Evolutionary conservation across 768 basidiomycete species (phyloP).

Genomic region (Lactifluus echinatus): DNA sequence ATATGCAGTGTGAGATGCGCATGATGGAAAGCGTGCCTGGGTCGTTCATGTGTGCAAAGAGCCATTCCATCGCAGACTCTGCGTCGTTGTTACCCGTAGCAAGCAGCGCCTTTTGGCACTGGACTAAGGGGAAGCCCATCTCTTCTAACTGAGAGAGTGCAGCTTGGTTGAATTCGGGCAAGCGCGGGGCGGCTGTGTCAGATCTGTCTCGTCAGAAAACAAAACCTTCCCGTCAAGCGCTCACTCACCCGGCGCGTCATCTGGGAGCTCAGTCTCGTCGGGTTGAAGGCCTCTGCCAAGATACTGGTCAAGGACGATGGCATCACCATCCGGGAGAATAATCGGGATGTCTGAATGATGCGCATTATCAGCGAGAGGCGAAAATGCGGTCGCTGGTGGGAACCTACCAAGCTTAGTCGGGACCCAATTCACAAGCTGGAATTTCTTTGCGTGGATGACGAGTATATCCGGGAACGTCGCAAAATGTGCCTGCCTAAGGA

Average conservation of each 20-base stretch:
- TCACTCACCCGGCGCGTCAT: conserved; percentile 36
- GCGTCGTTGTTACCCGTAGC: conserved; percentile 74
- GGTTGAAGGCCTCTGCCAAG: conserved; percentile 62
- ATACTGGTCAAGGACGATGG: conserved; percentile 52
- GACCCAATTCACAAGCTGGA: conserved; percentile 94
- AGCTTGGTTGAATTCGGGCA: conserved; percentile 63
- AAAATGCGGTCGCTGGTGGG: background rate
- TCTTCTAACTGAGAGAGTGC: conserved; percentile 70
- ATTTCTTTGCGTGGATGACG: conserved; percentile 86
- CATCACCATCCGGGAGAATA: conserved; percentile 48
- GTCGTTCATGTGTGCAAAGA: conserved; percentile 94
- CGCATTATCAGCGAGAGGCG: background rate
- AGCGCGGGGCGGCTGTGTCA: conserved; percentile 30
- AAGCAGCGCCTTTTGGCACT: conserved; percentile 85
- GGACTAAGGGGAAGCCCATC: conserved; percentile 85
- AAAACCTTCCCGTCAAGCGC: no score
- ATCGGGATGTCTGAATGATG: conserved; percentile 69
- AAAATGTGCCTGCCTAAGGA: conserved; percentile 60
- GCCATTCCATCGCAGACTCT: conserved; percentile 90
- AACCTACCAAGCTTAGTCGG: conserved; percentile 81
- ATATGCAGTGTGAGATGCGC: background rate
- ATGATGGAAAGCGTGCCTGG: conserved; percentile 42
- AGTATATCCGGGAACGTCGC: conserved; percentile 84
- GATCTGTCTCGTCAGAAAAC: background rate
- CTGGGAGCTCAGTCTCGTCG: conserved; percentile 61